A percentile compares a stretch with the other conserved stretches of the same genome.
Conservation (phyloP, 179 eudicot species). For the Sideroxylon spinosum region DNA sequence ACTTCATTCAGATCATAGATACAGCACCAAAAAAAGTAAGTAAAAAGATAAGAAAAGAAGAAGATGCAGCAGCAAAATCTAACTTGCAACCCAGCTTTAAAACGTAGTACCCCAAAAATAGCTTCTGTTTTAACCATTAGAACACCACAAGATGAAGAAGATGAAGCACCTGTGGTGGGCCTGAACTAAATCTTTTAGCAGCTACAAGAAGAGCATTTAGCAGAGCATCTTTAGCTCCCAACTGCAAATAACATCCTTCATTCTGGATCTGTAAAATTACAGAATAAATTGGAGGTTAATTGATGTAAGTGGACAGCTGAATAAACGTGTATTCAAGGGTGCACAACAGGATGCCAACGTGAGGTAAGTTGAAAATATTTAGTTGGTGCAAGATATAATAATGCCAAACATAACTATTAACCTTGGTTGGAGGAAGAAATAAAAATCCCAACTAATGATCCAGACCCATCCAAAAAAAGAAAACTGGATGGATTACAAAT, state of each 20-base stretch:
- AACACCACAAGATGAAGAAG: neutral
- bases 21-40: neutral
- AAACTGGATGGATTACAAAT: neutral
- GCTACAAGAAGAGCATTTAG: conserved; percentile 75
- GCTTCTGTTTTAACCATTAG: conserved; percentile 3
- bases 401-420: too few relatives aligned
- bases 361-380: neutral
- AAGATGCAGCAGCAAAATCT: neutral
- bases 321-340: neutral
- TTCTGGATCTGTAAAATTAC: conserved; percentile 58
- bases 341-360: conserved; percentile 1
- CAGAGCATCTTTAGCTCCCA: conserved; percentile 74
- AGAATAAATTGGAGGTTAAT: conserved; percentile 4
- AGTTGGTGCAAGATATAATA: neutral
- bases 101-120: neutral
- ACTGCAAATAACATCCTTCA: conserved; percentile 77
- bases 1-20: neutral
- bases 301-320: neutral
- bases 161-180: conserved; percentile 85
- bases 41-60: neutral
- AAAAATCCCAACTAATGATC: neutral
- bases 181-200: conserved; percentile 81
- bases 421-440: too few relatives aligned
- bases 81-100: neutral
- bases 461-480: neutral